Evolutionary conservation across 2,329 filamentous ascomycete species (phyloP).

Genomic region (Aschersonia sp.): DNA sequence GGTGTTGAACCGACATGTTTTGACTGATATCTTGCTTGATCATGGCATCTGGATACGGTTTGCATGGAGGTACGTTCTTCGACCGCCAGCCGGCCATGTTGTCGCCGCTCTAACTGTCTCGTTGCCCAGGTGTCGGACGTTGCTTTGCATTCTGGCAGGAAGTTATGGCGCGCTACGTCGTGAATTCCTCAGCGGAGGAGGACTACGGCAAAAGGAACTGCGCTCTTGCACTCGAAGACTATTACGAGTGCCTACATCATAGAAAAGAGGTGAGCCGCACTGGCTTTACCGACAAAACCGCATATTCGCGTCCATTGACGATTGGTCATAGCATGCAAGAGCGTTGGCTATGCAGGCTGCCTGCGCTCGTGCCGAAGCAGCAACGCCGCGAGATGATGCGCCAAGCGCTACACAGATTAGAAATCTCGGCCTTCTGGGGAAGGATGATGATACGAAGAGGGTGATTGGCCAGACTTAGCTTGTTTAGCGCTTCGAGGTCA

Average conservation of each 20-base stretch:
- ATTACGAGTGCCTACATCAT: constrained; percentile 98
- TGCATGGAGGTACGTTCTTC: constrained; percentile 57
- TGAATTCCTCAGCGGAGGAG: constrained; percentile 74
- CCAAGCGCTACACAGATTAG: constrained; percentile 78
- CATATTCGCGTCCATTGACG: constrained; percentile 6
- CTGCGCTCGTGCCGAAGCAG: constrained; percentile 66
- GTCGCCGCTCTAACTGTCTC: background rate
- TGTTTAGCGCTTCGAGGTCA: background rate
- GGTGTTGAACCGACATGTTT: background rate
- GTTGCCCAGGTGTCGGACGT: constrained; percentile 43
- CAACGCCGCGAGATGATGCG: constrained; percentile 63
- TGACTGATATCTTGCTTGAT: constrained; percentile 9
- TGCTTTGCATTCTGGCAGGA: constrained; percentile 99
- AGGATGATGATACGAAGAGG: constrained; percentile 65
- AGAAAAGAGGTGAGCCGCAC: constrained; percentile 74
- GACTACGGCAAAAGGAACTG: constrained; percentile 80
- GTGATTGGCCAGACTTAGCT: constrained; percentile 26
- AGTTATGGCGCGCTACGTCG: constrained; percentile 93
- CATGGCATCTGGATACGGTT: constrained; percentile 75
- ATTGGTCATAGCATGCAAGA: constrained; percentile 51
- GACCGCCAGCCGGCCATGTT: background rate
- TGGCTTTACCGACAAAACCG: background rate
- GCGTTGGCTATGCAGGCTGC: constrained; percentile 67
- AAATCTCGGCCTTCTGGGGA: constrained; percentile 69
- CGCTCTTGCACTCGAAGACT: constrained; percentile 74